phyloP scores from a whole-genome alignment of 495 filamentous ascomycete species.

The Amorphotheca resinae region DNA sequence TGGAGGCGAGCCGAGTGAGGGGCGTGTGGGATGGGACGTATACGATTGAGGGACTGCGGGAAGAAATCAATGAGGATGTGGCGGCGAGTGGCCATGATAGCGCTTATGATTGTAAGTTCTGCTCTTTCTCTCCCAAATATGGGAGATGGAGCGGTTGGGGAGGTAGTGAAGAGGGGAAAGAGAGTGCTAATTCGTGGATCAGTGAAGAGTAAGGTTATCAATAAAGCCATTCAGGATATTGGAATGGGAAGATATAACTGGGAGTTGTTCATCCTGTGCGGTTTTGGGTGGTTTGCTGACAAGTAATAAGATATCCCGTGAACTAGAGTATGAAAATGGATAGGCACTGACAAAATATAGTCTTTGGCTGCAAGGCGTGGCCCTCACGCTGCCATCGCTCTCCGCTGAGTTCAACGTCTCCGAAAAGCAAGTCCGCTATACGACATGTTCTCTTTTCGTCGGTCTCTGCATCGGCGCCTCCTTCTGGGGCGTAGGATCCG shows the following conservation, averaged over 20 bases:
- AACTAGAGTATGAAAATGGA: neutral
- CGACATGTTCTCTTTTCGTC: slow-evolving; percentile 35
- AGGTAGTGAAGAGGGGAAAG: no score
- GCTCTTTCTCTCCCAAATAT: no score
- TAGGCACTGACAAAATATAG: slow-evolving; percentile 20
- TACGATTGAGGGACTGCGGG: slow-evolving; percentile 36
- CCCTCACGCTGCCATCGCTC: slow-evolving; percentile 60
- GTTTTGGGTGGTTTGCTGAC: slow-evolving; percentile 61
- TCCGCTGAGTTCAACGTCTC: slow-evolving; percentile 50
- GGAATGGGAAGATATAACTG: slow-evolving; percentile 83
- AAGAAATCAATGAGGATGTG: slow-evolving; percentile 30
- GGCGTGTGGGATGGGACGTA: slow-evolving; percentile 31
- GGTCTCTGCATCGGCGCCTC: slow-evolving; percentile 63
- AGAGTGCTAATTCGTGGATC: slow-evolving; percentile 18
- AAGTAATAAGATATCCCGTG: slow-evolving; percentile 27
- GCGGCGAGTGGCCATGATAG: slow-evolving; percentile 29
- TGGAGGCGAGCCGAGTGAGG: slow-evolving; percentile 28
- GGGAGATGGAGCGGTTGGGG: no score
- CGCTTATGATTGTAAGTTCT: slow-evolving; percentile 35
- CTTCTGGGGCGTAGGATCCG: slow-evolving; percentile 72
- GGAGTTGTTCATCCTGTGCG: slow-evolving; percentile 70
- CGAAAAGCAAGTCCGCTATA: slow-evolving; percentile 40
- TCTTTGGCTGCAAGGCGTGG: slow-evolving; percentile 52
- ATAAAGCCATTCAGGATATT: slow-evolving; percentile 69
- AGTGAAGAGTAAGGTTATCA: slow-evolving; percentile 52